Evolutionary conservation across 2,329 filamentous ascomycete genomes (phyloP).

Genomic region (Aspergillus vadensis): DNA sequence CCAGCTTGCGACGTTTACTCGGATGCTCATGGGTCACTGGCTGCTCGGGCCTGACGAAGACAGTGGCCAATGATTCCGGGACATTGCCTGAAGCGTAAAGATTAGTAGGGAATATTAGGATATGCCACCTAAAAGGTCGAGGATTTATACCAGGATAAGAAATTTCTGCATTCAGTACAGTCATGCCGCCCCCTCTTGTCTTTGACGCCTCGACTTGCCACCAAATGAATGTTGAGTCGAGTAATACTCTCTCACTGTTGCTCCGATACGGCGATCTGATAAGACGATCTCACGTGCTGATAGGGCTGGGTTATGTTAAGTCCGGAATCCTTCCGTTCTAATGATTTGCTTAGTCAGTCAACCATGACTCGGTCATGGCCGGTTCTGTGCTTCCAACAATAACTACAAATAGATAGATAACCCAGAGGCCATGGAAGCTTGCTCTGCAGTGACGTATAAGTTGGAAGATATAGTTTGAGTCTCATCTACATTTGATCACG

Average conservation of each 20-base stretch:
- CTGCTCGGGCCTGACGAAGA: constrained; percentile 23
- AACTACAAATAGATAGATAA: too few species aligned
- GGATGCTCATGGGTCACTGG: constrained; percentile 23
- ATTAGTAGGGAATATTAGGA: constrained; percentile 3
- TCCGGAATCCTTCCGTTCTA: background rate
- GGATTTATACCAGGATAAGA: constrained; percentile 16
- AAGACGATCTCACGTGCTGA: constrained; percentile 21
- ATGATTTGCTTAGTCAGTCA: background rate
- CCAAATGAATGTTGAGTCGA: constrained; percentile 5
- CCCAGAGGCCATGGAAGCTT: too few species aligned
- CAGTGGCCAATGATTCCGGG: constrained; percentile 26
- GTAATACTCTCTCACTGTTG: background rate
- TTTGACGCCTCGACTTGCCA: constrained; percentile 4
- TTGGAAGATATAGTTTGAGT: too few species aligned
- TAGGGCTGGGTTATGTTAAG: constrained; percentile 8
- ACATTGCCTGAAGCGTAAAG: constrained; percentile 21
- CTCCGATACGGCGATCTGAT: constrained; percentile 11
- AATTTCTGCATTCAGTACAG: constrained; percentile 15
- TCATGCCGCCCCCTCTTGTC: constrained; percentile 19
- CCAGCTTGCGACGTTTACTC: constrained; percentile 38
- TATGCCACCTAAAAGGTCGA: background rate
- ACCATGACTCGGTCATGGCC: too few species aligned
- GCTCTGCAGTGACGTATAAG: too few species aligned
- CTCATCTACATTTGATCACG: too few species aligned
- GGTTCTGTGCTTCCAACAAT: too few species aligned